These are phyloP conservation scores for Conticribra guillardii DNA, from an alignment of 108 stramenopile genomes.

Conservation along the genomic window DNA sequence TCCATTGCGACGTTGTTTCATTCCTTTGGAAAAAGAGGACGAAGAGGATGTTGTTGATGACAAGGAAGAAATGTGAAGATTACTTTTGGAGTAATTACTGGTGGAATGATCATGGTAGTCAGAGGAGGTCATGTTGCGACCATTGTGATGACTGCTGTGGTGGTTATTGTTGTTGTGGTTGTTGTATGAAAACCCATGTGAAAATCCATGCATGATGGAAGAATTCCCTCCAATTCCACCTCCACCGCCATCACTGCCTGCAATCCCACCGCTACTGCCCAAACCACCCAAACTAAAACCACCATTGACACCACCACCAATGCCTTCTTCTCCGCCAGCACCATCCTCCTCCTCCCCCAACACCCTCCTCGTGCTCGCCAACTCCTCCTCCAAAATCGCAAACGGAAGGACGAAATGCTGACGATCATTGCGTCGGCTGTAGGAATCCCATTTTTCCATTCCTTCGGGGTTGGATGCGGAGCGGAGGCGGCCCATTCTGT, in stretches of 20 bases:
- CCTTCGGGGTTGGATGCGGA: conserved; percentile 89
- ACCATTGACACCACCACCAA: conserved; percentile 45
- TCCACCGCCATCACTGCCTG: background rate
- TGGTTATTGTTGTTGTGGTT: background rate
- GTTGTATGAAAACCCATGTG: background rate
- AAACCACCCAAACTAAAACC: background rate
- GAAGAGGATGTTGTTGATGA: too few species aligned
- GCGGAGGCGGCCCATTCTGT: conserved; percentile 51
- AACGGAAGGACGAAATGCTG: conserved; percentile 75
- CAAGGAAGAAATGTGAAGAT: too few species aligned
- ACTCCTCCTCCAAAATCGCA: conserved; percentile 81
- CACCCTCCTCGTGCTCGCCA: conserved; percentile 66
- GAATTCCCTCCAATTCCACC: too few species aligned
- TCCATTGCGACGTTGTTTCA: too few species aligned
- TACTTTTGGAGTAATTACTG: too few species aligned
- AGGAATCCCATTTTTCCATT: conserved; percentile 89
- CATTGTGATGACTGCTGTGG: too few species aligned
- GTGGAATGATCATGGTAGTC: too few species aligned
- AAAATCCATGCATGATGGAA: too few species aligned
- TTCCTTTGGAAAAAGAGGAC: too few species aligned
- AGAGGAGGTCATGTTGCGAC: too few species aligned
- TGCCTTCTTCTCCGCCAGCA: conserved; percentile 52
- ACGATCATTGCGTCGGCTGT: conserved; percentile 45
- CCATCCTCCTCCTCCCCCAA: conserved; percentile 51
- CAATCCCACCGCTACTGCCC: background rate